Evolutionary conservation across 129 eudicot genomes (phyloP).

Genomic region (Tanacetum coccineum): DNA sequence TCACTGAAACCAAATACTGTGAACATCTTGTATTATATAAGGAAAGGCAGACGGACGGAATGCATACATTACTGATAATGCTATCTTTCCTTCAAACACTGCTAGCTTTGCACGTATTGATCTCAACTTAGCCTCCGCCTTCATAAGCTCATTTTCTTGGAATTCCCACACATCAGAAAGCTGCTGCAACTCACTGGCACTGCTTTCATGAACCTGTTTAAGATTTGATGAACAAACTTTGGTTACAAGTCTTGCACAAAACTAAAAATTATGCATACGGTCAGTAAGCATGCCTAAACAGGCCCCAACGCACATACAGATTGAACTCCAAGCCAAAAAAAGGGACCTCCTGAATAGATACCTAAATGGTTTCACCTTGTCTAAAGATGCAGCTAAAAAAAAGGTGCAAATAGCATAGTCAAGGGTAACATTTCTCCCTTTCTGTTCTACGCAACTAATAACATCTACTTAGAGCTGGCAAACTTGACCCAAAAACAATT

Average conservation of each 20-base stretch:
- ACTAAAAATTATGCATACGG: not conserved
- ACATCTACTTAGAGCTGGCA: no score
- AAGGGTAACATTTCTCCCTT: no score
- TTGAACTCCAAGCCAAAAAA: not conserved
- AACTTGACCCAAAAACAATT: no score
- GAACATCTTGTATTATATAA: not conserved
- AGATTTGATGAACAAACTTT: not conserved
- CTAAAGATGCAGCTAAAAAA: no score
- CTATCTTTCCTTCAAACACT: slow-evolving; percentile 77
- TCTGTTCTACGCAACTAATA: no score
- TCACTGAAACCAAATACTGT: slow-evolving; percentile 41
- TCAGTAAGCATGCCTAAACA: not conserved
- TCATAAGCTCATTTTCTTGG: slow-evolving; percentile 70
- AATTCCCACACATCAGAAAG: slow-evolving; percentile 85
- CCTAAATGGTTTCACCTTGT: not conserved
- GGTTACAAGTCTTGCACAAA: no score
- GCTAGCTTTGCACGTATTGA: slow-evolving; percentile 70
- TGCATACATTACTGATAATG: slow-evolving; percentile 63
- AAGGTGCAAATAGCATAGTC: no score
- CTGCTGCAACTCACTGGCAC: slow-evolving; percentile 45
- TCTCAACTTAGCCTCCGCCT: slow-evolving; percentile 55
- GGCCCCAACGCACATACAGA: not conserved
- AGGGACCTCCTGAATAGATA: not conserved
- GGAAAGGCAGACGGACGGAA: not conserved
- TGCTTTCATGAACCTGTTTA: slow-evolving; percentile 42